Evolutionary conservation across 148 eudicot species (phyloP), one percentile per base, ranked within the genome.

Genomic region (Tetragonia tetragonoides): DNA sequence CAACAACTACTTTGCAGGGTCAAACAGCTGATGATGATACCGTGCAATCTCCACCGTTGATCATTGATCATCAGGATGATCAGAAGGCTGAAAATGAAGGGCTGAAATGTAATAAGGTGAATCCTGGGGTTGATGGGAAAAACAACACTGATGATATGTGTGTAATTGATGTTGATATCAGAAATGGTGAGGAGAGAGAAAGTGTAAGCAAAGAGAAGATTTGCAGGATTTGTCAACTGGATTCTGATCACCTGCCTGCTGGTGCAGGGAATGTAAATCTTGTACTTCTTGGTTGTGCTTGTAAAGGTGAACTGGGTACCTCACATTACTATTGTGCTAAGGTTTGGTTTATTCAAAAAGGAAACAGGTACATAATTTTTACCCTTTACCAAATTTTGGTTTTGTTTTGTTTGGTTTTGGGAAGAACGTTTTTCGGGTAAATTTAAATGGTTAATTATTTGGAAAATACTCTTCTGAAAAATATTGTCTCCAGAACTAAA

Each of bases 321-420:
- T 83, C 86, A 16, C 94, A 90, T 82, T 77, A 71, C 54, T 83
- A 79, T 74, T 90, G 93, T 83, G 93, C 91, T 64, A 66, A 71
- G 63, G 71, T 83, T 37, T 90, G 91, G 91, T 90, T 90, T 78
- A 64, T 60, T 20, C 86, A 73, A 3, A 88, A 80, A 80, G 91
- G 90, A 39, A 82, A 88, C 61, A 88, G 90, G 91, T 88, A 85
- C 28, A 1, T 5, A 49, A 72, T 66, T 46, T 10, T 16, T 18
- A 23, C 39, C 38, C 7, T n/a, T n/a, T 6, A 57, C 40, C 49
- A 6, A 46, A 46, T 49, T 49, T 49, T 46, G 49, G 49, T 46
- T 46, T 5, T 46, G 53, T 14, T 49, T 10, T 10, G 2, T 49
- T 49, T 49, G 53, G 14, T 49, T 34, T 28, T 24, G 5, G 34